These are phyloP conservation scores for Mycogone perniciosa DNA, from an alignment of 2,329 filamentous ascomycete genomes.

Conservation along the genomic window DNA sequence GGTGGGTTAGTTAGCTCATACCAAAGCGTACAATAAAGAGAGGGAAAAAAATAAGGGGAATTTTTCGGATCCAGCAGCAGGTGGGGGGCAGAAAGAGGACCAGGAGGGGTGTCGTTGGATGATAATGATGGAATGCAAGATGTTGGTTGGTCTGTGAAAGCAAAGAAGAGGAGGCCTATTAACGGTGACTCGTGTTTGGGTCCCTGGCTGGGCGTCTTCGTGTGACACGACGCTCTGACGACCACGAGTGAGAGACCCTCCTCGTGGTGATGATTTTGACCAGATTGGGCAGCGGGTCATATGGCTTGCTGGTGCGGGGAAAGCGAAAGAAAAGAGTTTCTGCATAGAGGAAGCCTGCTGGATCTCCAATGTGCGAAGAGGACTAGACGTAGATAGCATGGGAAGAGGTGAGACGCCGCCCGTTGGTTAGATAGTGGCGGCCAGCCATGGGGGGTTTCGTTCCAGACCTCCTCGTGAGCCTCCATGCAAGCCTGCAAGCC, in stretches of 20 bases:
- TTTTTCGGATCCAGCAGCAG: too few relatives aligned
- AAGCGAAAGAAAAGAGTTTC: conserved; percentile 2
- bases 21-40: neutral
- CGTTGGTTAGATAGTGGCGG: conserved; percentile 4
- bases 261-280: neutral
- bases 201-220: neutral
- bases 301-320: conserved; percentile 8
- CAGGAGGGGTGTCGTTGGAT: too few relatives aligned
- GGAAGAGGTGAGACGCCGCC: conserved; percentile 8
- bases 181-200: neutral
- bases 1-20: conserved; percentile 13
- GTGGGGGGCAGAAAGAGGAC: too few relatives aligned
- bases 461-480: neutral
- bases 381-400: conserved; percentile 1
- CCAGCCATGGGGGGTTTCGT: neutral
- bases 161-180: neutral
- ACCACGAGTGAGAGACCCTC: neutral
- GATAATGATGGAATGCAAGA: neutral
- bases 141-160: neutral
- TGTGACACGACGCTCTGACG: neutral
- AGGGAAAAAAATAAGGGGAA: neutral
- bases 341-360: conserved; percentile 5
- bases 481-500: neutral
- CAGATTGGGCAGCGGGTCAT: conserved; percentile 1
- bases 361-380: conserved; percentile 3